Evolutionary conservation across 345 rosid genomes (phyloP), one percentile per base, ranked within the genome.

Genomic region (Boechera retrofracta): DNA sequence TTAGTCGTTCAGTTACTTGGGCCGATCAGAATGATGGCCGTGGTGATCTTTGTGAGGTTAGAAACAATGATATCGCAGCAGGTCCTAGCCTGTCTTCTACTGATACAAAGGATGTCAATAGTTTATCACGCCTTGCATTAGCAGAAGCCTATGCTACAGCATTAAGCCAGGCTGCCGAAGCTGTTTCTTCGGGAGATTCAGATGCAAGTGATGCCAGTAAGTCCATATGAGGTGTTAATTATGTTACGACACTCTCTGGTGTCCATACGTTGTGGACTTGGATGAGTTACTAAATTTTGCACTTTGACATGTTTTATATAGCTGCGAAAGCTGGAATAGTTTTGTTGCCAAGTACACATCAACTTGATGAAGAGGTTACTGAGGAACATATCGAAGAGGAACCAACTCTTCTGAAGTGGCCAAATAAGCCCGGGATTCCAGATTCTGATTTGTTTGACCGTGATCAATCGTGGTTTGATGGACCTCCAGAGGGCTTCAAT

Each of bases 401-500:
- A 56, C 39, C 86, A 64, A 80, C 72, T 69, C 57, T 86, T 64
- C 39, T 84, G 55, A 86, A 89, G 77, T 86, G 91, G 95, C 93
- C 95, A 35, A 68, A 69, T 39, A 95, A 87, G 80, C 87, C 91
- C 3, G 91, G 85, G 63, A 72, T 82, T 73, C 84, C 88, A 16
- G 66, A 69, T 11, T 82, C 89, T 63, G 90, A 88, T 57, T 10
- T 82, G 53, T 92, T 92, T 71, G 88, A 90, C 76, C 83, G 87
- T 44, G 96, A 89, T 51, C 91, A 95, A 74, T 89, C 97, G 12
- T 95, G 94, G 96, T 86, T 75, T 72, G 97, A 95, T 82, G 85
- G 83, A 73, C 86, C 91, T 4, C 98, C 98, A 6, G 94, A 89
- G 56, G 99, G 87, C 32, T 95, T 90, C 83, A 84, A 71, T 82